Base-by-base conservation (phyloP, 345 rosid species). In the Clarkia xantiana region DNA sequence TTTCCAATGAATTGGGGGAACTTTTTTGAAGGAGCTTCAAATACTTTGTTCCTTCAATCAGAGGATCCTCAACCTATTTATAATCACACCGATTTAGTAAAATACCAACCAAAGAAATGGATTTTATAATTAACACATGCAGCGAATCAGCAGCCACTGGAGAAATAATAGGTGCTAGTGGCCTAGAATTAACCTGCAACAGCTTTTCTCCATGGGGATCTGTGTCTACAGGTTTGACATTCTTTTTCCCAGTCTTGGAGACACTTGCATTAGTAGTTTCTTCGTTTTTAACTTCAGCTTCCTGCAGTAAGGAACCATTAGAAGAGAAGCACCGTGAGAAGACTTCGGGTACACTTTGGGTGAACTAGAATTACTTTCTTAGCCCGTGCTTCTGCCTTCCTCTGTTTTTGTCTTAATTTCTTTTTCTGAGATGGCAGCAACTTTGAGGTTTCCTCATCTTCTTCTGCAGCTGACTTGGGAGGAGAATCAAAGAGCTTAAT, bases 381-480 rank as follows among this genome's bases (percentile, higher is more conserved):
- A 56, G 97, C 97, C 58, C 95, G 80, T 58, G 94, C 94, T 76
- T 87, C 97, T 41, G 96, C 93, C 70, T 87, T 93, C 51, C 78
- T 80, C 68, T 84, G 97, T 65, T 87, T 93, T 56, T 75, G 81
- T 76, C 77, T 82, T 66, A 82, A 58, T 71, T 93, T 93, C 86
- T 82, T 93, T 63, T 82, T 93, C 69, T 87, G 95, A 51, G 95
- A 76, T 53, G 94, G 88, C 56, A 70, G 81, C 71, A 87, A 58
- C 75, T 93, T 84, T 25, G 88, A 76, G 72, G 74, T 71, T 60
- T 64, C 79, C 45, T 84, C 75, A 59, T 82, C 99, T 66, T 82
- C 99, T 67, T 76, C 81, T 42, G 82, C 47, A 8, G 71, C 66
- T 42, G 89, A 74, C 73, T 77, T 93, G 2, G 71, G 40, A 52